Evolutionary conservation across 345 rosid genomes (phyloP).

Genomic region (Lepidium aucheri): DNA sequence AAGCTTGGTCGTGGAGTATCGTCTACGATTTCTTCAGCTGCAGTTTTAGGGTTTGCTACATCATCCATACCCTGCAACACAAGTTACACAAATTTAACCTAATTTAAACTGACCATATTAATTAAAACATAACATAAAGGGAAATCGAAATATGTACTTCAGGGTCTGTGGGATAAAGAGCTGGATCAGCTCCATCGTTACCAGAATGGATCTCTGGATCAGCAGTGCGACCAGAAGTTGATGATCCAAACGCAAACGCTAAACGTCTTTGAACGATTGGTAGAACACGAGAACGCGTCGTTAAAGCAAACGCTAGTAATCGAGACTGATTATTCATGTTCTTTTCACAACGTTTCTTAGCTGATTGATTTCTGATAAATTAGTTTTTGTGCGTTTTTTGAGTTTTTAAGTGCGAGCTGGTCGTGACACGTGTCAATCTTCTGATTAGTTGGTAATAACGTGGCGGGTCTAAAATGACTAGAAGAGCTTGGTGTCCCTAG

Average conservation of each 20-base stretch:
- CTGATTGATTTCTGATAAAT: background rate
- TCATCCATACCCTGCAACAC: constrained; percentile 33
- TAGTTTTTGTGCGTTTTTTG: background rate
- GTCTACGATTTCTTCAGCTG: constrained; percentile 14
- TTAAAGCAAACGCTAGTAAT: constrained; percentile 28
- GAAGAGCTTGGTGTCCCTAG: constrained; percentile 3
- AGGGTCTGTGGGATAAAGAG: constrained; percentile 35
- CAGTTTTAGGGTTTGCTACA: constrained; percentile 34
- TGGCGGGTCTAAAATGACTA: background rate
- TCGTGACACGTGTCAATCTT: background rate
- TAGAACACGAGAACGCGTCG: constrained; percentile 3
- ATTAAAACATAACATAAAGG: background rate
- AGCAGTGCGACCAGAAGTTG: constrained; percentile 35
- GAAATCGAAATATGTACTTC: constrained; percentile 21
- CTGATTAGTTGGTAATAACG: background rate
- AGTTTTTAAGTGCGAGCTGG: background rate
- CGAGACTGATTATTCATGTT: constrained; percentile 33
- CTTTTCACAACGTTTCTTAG: background rate
- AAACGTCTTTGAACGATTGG: constrained; percentile 10
- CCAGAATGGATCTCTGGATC: constrained; percentile 34
- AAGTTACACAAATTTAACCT: background rate
- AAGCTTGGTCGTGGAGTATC: constrained; percentile 20
- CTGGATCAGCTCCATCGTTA: constrained; percentile 37
- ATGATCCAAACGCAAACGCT: constrained; percentile 23
- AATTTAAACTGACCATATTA: too few species aligned